These are phyloP conservation scores for Strobilomyces dryophilus DNA, from an alignment of 768 basidiomycete genomes.

Conservation along the genomic window DNA sequence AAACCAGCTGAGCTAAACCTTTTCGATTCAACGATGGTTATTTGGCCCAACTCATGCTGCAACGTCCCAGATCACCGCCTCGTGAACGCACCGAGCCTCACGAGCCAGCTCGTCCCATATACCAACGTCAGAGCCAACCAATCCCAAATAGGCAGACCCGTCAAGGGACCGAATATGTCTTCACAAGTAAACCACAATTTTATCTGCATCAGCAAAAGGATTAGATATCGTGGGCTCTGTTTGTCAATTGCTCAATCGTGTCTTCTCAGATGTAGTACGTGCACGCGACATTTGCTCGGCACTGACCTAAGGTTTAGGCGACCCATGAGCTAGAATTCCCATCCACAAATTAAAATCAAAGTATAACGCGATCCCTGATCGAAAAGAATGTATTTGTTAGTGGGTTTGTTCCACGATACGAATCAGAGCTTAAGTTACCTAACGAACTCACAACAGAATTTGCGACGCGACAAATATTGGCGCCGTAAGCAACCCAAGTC, in stretches of 20 bases:
- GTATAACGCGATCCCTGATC: not conserved
- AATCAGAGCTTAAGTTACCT: conserved; percentile 1
- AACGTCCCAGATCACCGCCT: too few relatives aligned
- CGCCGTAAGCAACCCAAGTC: too few relatives aligned
- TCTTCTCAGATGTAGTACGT: not conserved
- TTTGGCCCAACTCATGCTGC: not conserved
- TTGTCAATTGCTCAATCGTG: not conserved
- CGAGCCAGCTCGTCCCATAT: conserved; percentile 14
- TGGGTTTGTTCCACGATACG: too few relatives aligned
- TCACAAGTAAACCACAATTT: not conserved
- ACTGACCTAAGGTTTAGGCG: not conserved
- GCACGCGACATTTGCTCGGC: not conserved
- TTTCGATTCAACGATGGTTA: not conserved
- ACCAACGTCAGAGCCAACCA: too few relatives aligned
- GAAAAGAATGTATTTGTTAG: not conserved
- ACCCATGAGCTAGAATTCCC: not conserved
- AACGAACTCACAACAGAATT: not conserved
- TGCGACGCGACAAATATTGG: too few relatives aligned
- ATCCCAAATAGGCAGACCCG: conserved; percentile 5
- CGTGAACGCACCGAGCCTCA: not conserved
- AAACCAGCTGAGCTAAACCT: too few relatives aligned
- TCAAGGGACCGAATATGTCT: too few relatives aligned
- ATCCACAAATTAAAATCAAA: not conserved
- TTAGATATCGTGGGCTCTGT: not conserved
- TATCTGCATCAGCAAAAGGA: not conserved